Conservation (phyloP, 2,329 filamentous ascomycete genomes). For the Truncatella angustata region DNA sequence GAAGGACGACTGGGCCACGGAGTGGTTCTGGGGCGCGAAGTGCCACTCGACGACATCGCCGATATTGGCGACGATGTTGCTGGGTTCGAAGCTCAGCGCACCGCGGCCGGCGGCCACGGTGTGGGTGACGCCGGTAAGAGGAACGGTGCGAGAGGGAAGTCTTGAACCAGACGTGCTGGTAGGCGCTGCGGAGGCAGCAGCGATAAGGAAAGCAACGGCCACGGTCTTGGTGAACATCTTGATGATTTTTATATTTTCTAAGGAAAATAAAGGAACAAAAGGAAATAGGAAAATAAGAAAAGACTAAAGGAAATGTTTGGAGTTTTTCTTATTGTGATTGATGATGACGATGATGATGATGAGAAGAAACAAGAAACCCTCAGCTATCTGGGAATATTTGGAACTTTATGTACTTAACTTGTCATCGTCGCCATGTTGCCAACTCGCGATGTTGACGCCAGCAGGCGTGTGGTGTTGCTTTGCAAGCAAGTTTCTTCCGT, state of each 20-base stretch:
- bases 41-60: constrained; percentile 55
- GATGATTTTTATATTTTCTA: neutral
- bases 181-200: constrained; percentile 26
- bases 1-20: constrained; percentile 41
- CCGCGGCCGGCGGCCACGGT: constrained; percentile 43
- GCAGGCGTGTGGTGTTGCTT: constrained; percentile 1
- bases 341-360: neutral
- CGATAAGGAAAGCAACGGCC: constrained; percentile 24
- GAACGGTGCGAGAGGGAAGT: constrained; percentile 29
- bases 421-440: neutral
- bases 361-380: neutral
- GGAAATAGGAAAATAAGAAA: neutral
- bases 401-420: neutral
- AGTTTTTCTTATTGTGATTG: too few relatives aligned
- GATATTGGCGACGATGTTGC: constrained; percentile 44
- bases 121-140: constrained; percentile 41
- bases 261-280: neutral
- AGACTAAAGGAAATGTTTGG: too few relatives aligned
- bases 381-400: neutral
- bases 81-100: constrained; percentile 48
- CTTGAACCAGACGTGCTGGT: constrained; percentile 25
- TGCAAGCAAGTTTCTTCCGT: neutral
- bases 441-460: constrained; percentile 3
- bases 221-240: constrained; percentile 32
- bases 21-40: constrained; percentile 52